phyloP scores from a whole-genome alignment of 2,329 filamentous ascomycete species.

The Venturia aucupariae region DNA sequence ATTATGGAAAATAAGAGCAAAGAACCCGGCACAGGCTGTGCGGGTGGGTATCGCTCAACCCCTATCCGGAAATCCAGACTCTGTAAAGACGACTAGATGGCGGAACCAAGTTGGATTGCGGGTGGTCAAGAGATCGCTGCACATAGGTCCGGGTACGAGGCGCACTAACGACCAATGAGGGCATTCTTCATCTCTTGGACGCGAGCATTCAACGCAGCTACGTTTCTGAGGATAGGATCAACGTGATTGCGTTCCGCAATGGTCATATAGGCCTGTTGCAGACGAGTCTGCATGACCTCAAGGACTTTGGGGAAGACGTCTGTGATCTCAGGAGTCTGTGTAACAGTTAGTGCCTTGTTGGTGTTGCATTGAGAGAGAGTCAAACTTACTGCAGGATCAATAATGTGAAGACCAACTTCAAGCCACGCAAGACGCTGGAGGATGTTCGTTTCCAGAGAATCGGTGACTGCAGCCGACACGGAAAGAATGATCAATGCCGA shows the following conservation, averaged over 20 bases:
- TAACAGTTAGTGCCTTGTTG: not conserved
- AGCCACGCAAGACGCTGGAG: conserved; percentile 51
- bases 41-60: not conserved
- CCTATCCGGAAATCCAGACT: not conserved
- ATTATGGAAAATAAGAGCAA: not conserved
- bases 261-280: conserved; percentile 48
- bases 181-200: not conserved
- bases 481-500: conserved; percentile 51
- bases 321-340: conserved; percentile 18
- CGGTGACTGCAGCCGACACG: conserved; percentile 53
- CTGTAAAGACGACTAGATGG: not conserved
- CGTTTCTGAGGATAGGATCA: not conserved
- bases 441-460: conserved; percentile 44
- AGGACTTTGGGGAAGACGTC: conserved; percentile 51
- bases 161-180: not conserved
- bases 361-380: not conserved
- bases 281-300: conserved; percentile 47
- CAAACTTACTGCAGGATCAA: conserved; percentile 43
- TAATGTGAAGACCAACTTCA: conserved; percentile 42
- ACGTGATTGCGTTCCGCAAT: conserved; percentile 36
- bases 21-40: not conserved
- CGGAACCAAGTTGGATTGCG: not conserved
- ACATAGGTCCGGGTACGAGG: not conserved
- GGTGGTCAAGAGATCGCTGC: not conserved
- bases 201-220: not conserved